Percentiles rank a stretch among this genome's conserved stretches.
These are phyloP conservation scores for Stipa capillata DNA, from an alignment of 176 grass and related monocot genomes.

Conservation along the genomic window DNA sequence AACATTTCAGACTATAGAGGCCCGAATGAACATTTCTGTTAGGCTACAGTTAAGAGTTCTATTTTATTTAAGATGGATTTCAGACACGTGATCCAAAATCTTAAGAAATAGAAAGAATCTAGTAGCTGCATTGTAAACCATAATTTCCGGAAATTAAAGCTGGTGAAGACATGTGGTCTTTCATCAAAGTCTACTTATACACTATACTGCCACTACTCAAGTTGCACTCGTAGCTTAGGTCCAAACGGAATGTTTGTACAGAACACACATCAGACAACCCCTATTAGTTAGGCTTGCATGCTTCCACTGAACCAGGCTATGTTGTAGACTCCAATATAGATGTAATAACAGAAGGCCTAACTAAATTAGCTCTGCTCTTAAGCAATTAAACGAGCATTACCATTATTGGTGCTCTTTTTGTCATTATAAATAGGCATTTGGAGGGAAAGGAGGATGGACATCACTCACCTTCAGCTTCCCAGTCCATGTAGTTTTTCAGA, in stretches of 20 bases:
- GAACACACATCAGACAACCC: not conserved
- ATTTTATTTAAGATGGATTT: not conserved
- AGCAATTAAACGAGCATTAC: not conserved
- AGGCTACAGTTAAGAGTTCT: not conserved
- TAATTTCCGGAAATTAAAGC: not conserved
- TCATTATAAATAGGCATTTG: not conserved
- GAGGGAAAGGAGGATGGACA: not conserved
- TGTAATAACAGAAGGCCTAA: not conserved
- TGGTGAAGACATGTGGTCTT: not conserved
- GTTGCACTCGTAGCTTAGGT: not conserved
- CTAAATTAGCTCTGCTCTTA: not conserved
- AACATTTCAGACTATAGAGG: no score
- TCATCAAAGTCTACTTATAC: not conserved
- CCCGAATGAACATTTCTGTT: no score
- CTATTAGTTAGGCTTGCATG: no score
- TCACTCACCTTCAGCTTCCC: not conserved
- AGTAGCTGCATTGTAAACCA: not conserved
- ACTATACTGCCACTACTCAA: not conserved
- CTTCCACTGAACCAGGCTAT: not conserved
- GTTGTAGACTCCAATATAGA: not conserved
- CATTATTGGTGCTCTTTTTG: constrained; percentile 8
- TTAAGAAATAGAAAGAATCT: not conserved
- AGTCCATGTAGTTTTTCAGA: not conserved
- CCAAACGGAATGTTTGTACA: not conserved
- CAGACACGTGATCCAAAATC: not conserved